Evolutionary conservation across 306 rosid genomes (phyloP).

Genomic region (Begonia masoniana): DNA sequence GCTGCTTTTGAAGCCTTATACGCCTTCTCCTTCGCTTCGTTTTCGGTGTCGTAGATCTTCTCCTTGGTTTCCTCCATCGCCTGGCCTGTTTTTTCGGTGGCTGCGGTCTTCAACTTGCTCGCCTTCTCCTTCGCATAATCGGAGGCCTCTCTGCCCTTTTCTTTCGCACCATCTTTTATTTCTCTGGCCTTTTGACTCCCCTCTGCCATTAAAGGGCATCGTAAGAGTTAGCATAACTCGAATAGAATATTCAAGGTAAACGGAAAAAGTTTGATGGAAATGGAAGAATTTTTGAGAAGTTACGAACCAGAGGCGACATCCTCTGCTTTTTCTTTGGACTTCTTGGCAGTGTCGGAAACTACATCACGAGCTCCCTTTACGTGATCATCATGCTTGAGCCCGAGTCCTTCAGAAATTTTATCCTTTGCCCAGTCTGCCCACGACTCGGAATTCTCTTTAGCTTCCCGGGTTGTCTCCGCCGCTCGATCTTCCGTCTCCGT

Average conservation of each 20-base stretch:
- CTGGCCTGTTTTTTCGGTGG: slow-evolving; percentile 24
- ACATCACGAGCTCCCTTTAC: slow-evolving; percentile 17
- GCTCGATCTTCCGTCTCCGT: slow-evolving; percentile 12
- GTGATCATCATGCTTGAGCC: slow-evolving; percentile 28
- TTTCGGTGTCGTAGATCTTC: neutral
- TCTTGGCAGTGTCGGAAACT: slow-evolving; percentile 17
- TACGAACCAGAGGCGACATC: slow-evolving; percentile 43
- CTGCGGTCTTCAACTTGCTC: slow-evolving; percentile 6
- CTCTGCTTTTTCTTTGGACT: slow-evolving; percentile 19
- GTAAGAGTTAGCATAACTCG: too few species aligned
- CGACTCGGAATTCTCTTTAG: slow-evolving; percentile 36
- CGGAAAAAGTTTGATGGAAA: neutral
- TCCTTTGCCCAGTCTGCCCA: slow-evolving; percentile 93
- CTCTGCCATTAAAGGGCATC: slow-evolving; percentile 18
- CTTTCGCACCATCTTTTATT: neutral
- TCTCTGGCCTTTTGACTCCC: neutral
- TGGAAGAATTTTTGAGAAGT: neutral
- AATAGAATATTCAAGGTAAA: neutral
- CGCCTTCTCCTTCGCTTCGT: slow-evolving; percentile 7
- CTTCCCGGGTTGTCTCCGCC: slow-evolving; percentile 23
- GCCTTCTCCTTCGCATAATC: slow-evolving; percentile 28
- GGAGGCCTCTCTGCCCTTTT: slow-evolving; percentile 27
- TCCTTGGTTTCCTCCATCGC: slow-evolving; percentile 20
- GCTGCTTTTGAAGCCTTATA: neutral
- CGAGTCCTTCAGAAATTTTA: slow-evolving; percentile 52